Evolutionary conservation across 257 asterid genomes (phyloP).

Genomic region (Agastache rugosa): DNA sequence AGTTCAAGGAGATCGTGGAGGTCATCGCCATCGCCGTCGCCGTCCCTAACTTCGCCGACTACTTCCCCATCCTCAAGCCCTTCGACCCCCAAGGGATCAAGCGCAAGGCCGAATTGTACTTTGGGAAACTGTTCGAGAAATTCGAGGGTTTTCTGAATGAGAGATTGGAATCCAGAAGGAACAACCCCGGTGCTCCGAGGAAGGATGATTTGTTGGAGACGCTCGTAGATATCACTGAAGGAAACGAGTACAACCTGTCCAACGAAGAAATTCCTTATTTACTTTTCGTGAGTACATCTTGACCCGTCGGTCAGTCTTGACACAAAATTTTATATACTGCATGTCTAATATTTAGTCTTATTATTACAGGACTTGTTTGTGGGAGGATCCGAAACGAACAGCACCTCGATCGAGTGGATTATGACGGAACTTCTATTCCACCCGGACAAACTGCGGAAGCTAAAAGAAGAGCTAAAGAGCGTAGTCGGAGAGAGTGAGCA

Average conservation of each 20-base stretch:
- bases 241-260: slow-evolving; percentile 26
- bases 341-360: background rate
- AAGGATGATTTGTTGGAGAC: slow-evolving; percentile 36
- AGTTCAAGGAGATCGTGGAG: slow-evolving; percentile 40
- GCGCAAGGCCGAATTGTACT: slow-evolving; percentile 19
- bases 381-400: slow-evolving; percentile 26
- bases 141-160: slow-evolving; percentile 23
- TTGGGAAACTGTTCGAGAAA: slow-evolving; percentile 32
- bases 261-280: slow-evolving; percentile 27
- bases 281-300: slow-evolving; percentile 2
- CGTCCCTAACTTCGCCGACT: slow-evolving; percentile 47
- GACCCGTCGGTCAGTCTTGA: too few relatives aligned
- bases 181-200: background rate
- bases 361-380: slow-evolving; percentile 25
- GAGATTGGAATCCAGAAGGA: slow-evolving; percentile 25
- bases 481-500: background rate
- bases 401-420: slow-evolving; percentile 41
- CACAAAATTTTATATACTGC: too few relatives aligned
- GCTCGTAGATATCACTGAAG: slow-evolving; percentile 32
- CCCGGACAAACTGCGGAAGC: slow-evolving; percentile 28
- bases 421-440: slow-evolving; percentile 43
- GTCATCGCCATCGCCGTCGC: slow-evolving; percentile 33
- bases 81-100: slow-evolving; percentile 50
- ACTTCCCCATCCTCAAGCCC: slow-evolving; percentile 42
- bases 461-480: slow-evolving; percentile 36